Base-by-base conservation (phyloP, 2,329 filamentous ascomycete genomes). In the Beauveria bassiana region DNA sequence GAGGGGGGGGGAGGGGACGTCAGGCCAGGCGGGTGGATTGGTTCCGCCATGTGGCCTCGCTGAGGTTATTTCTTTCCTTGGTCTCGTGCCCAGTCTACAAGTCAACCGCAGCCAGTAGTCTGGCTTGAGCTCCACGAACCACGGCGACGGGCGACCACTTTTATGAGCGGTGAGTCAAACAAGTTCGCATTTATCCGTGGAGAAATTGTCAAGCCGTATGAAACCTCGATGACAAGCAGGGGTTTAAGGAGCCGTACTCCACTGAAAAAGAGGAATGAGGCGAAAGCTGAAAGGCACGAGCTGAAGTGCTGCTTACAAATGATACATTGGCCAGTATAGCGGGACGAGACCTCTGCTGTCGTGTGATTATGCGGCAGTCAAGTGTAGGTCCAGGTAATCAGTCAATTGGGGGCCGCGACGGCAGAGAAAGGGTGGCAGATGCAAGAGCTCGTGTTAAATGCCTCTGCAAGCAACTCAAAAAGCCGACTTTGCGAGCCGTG, bases 81-180 rank as follows among this genome's bases (percentile, higher is more conserved):
- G 38, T 43, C 51, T n/a, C 51, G 51, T 54, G 51, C 38, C 50
- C 51, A 53, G 14, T 43, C 22, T 24, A 10, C 12, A 10, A 34
- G 12, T 14, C 31, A 34, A 34, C 31, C 31, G 12, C 14, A 34
- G 31, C 12, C 31, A 24, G 16, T n/a, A 43, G 20, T 24, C 42
- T 6, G n/a, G 20, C 31, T 31, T 49, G 4, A 46, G 20, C n/a
- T 28, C 55, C 55, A 58, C 38, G 52, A 43, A 55, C 53, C 40
- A 45, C 22, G 38, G 20, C 6, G 12, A 1, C 22, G 31, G 52
- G 5, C 20, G 45, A 38, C 55, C 45, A 50, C 43, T 49, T 24
- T 40, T 58, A 57, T 49, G 31, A 31, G 55, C 55, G 55, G 55
- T 58, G 55, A 58, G 55, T 50, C 55, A 49, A 28, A 22, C 24